These are phyloP conservation scores for Aspergillus bombycis DNA, from an alignment of 2,329 filamentous ascomycete genomes.

Conservation along the genomic window DNA sequence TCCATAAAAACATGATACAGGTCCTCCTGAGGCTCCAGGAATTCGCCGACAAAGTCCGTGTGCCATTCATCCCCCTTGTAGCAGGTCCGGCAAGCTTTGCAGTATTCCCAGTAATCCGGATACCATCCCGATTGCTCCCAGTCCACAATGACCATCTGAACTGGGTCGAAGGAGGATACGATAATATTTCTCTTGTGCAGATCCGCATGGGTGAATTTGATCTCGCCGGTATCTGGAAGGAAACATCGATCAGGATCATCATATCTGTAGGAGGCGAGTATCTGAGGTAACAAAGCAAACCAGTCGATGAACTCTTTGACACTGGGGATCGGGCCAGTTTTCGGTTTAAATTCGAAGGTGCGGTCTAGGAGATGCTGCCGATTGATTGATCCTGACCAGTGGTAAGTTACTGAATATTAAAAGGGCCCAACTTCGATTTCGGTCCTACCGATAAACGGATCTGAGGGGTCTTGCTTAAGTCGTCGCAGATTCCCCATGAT, in stretches of 20 bases:
- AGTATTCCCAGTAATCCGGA: slow-evolving; percentile 40
- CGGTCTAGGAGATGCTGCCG: background rate
- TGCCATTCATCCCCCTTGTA: too few species aligned
- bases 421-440: background rate
- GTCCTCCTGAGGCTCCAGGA: too few species aligned
- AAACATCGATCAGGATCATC: background rate
- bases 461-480: slow-evolving; percentile 23
- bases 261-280: too few species aligned
- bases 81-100: slow-evolving; percentile 20
- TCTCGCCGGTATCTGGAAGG: slow-evolving; percentile 3
- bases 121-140: slow-evolving; percentile 39
- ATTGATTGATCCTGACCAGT: slow-evolving; percentile 5
- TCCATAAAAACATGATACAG: too few species aligned
- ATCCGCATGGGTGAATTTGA: slow-evolving; percentile 7
- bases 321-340: background rate
- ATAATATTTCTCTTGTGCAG: slow-evolving; percentile 10
- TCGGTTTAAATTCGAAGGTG: background rate
- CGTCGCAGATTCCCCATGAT: slow-evolving; percentile 23
- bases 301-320: slow-evolving; percentile 8
- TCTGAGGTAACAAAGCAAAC: background rate
- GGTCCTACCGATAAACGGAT: slow-evolving; percentile 24
- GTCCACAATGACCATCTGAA: slow-evolving; percentile 31
- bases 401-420: background rate
- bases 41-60: too few species aligned
- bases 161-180: slow-evolving; percentile 7